Evolutionary conservation across 192 early-diverging fungal genomes (phyloP).

Genomic region (Gorgonomyces haynaldii): DNA sequence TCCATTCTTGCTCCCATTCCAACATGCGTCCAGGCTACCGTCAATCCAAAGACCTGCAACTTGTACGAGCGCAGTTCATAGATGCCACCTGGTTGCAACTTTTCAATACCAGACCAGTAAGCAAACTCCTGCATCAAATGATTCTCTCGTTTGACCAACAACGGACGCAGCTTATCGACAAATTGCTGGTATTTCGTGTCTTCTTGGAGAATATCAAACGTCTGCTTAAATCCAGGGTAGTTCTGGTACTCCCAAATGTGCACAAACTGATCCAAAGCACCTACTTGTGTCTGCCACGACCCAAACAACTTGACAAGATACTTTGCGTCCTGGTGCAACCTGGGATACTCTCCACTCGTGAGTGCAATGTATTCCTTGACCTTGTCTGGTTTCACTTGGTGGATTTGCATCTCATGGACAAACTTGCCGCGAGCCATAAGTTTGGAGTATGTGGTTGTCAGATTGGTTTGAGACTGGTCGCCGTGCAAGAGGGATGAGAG

Average conservation of each 20-base stretch:
- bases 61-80: constrained; percentile 87
- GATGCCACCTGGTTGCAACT: constrained; percentile 62
- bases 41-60: constrained; percentile 29
- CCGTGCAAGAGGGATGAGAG: constrained; percentile 59
- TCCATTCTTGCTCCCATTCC: constrained; percentile 89
- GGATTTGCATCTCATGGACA: constrained; percentile 76
- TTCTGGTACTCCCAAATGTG: constrained; percentile 95
- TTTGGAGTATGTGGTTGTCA: constrained; percentile 56
- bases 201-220: constrained; percentile 25
- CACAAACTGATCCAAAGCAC: constrained; percentile 72
- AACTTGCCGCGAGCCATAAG: constrained; percentile 75
- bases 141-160: constrained; percentile 30
- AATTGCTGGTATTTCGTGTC: neutral
- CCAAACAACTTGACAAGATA: constrained; percentile 76
- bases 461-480: neutral
- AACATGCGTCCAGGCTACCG: constrained; percentile 74
- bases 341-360: constrained; percentile 48
- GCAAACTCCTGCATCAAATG: constrained; percentile 60
- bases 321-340: constrained; percentile 60
- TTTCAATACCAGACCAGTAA: constrained; percentile 84
- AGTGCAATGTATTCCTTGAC: constrained; percentile 75
- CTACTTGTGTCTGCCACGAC: constrained; percentile 79
- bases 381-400: constrained; percentile 73
- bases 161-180: neutral
- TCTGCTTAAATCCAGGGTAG: constrained; percentile 66